Conservation (phyloP, 2,329 filamentous ascomycete species). For the Xenoacremonium recifei region DNA sequence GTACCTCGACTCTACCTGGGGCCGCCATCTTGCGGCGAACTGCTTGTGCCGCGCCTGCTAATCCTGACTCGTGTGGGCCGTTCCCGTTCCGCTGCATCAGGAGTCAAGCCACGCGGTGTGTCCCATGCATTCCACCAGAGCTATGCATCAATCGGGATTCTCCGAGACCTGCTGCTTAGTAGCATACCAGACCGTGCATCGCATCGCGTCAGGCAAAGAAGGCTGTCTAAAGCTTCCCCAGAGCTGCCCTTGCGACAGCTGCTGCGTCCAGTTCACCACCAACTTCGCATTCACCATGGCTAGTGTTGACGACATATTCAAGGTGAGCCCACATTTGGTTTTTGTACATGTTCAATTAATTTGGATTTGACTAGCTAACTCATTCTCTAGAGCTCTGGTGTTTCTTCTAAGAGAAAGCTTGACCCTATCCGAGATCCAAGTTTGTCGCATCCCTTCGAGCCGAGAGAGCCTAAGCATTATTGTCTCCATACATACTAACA, state of each 20-base stretch:
- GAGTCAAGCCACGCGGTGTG: too few species aligned
- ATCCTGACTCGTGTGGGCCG: not conserved
- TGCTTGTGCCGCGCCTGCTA: not conserved
- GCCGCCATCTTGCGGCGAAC: not conserved
- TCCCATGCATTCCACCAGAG: too few species aligned
- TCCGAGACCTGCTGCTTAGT: not conserved
- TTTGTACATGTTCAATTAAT: not conserved
- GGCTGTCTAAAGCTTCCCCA: too few species aligned
- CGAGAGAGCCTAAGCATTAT: too few species aligned
- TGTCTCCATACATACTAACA: not conserved
- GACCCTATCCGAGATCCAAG: conserved; percentile 62
- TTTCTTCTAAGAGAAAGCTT: conserved; percentile 61
- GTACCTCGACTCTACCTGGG: not conserved
- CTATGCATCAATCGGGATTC: not conserved
- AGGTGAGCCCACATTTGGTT: conserved; percentile 33
- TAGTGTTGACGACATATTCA: conserved; percentile 60
- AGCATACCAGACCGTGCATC: not conserved
- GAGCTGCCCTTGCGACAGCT: too few species aligned
- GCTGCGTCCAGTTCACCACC: not conserved
- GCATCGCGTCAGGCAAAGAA: not conserved
- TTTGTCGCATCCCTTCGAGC: conserved; percentile 34
- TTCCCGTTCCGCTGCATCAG: not conserved
- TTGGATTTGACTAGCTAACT: conserved; percentile 12
- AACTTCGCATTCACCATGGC: conserved; percentile 39
- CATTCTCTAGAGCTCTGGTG: conserved; percentile 33